These are phyloP conservation scores for Sutorius australiensis DNA, from an alignment of 768 basidiomycete genomes.

Conservation along the genomic window DNA sequence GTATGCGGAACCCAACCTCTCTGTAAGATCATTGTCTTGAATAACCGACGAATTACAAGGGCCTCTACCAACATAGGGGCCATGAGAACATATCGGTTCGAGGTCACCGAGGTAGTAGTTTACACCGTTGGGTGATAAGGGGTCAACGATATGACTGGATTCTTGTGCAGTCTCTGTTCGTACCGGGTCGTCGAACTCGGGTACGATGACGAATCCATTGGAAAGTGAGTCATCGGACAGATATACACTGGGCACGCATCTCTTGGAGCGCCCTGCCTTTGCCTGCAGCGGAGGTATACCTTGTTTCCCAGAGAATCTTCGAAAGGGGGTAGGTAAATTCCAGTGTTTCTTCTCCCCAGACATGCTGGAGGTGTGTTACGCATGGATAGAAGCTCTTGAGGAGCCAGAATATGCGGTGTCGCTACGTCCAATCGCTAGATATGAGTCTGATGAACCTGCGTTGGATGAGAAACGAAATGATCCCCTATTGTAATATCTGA, in stretches of 20 bases:
- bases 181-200: conserved; percentile 23
- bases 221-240: conserved; percentile 15
- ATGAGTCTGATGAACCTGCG: background rate
- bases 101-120: background rate
- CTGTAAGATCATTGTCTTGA: conserved; percentile 18
- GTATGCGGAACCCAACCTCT: conserved; percentile 23
- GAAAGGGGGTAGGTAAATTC: conserved; percentile 23
- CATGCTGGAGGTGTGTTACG: conserved; percentile 13
- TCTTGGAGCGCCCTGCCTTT: conserved; percentile 1
- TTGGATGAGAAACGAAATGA: background rate
- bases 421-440: background rate
- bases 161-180: background rate
- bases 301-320: conserved; percentile 10
- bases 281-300: background rate
- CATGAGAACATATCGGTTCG: background rate
- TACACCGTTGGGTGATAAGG: background rate
- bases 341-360: conserved; percentile 26
- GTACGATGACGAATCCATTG: conserved; percentile 17
- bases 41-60: background rate
- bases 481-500: conserved; percentile 10
- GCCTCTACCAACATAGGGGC: background rate
- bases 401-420: background rate
- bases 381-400: conserved; percentile 7
- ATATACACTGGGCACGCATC: conserved; percentile 21
- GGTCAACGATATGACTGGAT: background rate